Evolutionary conservation across 2,329 filamentous ascomycete genomes (phyloP).

Genomic region (Blastomyces emzantsi): DNA sequence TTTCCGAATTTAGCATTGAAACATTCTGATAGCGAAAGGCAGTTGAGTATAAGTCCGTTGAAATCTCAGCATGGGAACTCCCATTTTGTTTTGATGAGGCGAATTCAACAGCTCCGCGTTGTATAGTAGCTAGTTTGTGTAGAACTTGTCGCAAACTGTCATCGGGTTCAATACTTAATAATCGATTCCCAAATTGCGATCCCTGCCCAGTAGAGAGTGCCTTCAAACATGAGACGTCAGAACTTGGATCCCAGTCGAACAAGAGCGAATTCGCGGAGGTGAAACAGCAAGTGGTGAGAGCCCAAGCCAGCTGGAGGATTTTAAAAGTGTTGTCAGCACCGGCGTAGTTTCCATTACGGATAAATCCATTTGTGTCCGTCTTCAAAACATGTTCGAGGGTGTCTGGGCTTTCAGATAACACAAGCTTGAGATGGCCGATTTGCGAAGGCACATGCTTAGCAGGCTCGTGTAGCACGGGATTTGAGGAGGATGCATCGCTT

Average conservation of each 20-base stretch:
- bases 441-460: not conserved
- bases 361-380: not conserved
- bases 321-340: not conserved
- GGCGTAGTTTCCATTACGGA: not conserved
- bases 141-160: constrained; percentile 3
- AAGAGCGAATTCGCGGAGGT: not conserved
- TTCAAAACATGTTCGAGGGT: constrained; percentile 2
- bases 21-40: constrained; percentile 1
- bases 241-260: not conserved
- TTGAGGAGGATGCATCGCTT: not conserved
- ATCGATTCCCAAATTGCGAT: not conserved
- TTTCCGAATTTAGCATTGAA: not conserved
- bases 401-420: not conserved
- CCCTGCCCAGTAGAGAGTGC: not conserved
- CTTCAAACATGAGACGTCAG: not conserved
- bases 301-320: constrained; percentile 8
- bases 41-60: not conserved
- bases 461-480: not conserved
- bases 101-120: not conserved
- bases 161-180: constrained; percentile 4
- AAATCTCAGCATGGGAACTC: not conserved
- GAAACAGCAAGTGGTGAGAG: constrained; percentile 6
- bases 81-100: not conserved
- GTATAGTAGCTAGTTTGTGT: not conserved
- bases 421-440: not conserved